phyloP scores from a whole-genome alignment of 148 eudicot genomes.

The Pouteria glomerata region DNA sequence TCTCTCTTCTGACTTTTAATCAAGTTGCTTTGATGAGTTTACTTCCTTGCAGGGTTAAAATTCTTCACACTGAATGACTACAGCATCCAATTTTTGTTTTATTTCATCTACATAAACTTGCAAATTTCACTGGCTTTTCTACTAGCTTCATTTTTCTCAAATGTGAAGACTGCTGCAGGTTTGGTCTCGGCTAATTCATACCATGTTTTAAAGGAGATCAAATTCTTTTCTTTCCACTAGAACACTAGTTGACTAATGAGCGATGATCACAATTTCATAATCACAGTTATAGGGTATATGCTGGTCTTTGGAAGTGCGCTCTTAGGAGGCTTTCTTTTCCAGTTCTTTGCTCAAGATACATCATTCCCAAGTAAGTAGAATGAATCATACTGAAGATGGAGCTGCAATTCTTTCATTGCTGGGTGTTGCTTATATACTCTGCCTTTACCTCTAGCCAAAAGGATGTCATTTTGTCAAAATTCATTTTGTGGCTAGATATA shows the following conservation, averaged over 20 bases:
- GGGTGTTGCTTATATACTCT: neutral
- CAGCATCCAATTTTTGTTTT: slow-evolving; percentile 82
- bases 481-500: neutral
- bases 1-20: slow-evolving; percentile 5
- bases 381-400: neutral
- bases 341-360: slow-evolving; percentile 59
- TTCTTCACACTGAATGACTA: slow-evolving; percentile 67
- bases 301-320: slow-evolving; percentile 75
- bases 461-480: neutral
- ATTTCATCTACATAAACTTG: slow-evolving; percentile 74
- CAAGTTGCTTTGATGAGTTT: slow-evolving; percentile 9
- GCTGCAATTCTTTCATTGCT: neutral
- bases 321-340: slow-evolving; percentile 72
- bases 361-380: slow-evolving; percentile 76
- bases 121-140: slow-evolving; percentile 66
- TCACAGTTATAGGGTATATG: slow-evolving; percentile 70
- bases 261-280: slow-evolving; percentile 11
- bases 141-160: slow-evolving; percentile 18
- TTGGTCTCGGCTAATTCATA: slow-evolving; percentile 17
- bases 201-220: neutral
- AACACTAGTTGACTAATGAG: slow-evolving; percentile 6
- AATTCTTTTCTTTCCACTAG: neutral
- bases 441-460: neutral
- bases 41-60: slow-evolving; percentile 58
- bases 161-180: slow-evolving; percentile 68